These are phyloP conservation scores for Boletus sp. DNA, from an alignment of 1,284 basidiomycete species.

Conservation along the genomic window DNA sequence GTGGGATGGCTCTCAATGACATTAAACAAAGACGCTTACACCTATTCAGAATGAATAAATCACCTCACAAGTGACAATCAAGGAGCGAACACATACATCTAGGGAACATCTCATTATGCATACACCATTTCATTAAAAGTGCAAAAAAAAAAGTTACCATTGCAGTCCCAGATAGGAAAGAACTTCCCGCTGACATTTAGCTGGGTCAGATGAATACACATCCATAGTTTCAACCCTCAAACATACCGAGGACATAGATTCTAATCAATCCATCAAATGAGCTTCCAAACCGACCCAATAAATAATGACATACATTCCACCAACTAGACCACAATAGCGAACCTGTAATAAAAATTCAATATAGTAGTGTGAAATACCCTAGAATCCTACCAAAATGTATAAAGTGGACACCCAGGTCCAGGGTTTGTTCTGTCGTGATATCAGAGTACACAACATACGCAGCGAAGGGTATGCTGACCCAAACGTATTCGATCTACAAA, in stretches of 20 bases:
- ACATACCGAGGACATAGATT: slow-evolving; percentile 5
- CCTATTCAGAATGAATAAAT: slow-evolving; percentile 1
- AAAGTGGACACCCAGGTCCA: slow-evolving; percentile 16
- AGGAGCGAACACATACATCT: slow-evolving; percentile 1
- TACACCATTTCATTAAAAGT: neutral
- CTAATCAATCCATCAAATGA: neutral
- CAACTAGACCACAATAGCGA: slow-evolving; percentile 14
- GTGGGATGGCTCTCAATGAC: neutral
- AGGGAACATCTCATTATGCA: neutral
- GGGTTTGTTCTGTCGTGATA: slow-evolving; percentile 13
- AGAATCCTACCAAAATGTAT: slow-evolving; percentile 10
- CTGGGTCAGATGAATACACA: neutral
- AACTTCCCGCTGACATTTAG: slow-evolving; percentile 1
- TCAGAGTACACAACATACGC: neutral
- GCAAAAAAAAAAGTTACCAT: slow-evolving; percentile 7
- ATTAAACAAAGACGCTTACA: slow-evolving; percentile 7
- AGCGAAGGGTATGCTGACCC: slow-evolving; percentile 8
- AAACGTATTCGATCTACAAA: slow-evolving; percentile 20
- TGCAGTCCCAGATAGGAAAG: slow-evolving; percentile 13
- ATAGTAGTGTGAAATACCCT: neutral
- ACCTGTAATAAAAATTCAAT: slow-evolving; percentile 1
- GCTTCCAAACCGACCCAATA: neutral
- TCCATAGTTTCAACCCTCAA: neutral
- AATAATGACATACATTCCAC: slow-evolving; percentile 12
- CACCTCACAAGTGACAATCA: neutral